Base-by-base conservation (phyloP, 129 eudicot genomes). In the Lactuca saligna region DNA sequence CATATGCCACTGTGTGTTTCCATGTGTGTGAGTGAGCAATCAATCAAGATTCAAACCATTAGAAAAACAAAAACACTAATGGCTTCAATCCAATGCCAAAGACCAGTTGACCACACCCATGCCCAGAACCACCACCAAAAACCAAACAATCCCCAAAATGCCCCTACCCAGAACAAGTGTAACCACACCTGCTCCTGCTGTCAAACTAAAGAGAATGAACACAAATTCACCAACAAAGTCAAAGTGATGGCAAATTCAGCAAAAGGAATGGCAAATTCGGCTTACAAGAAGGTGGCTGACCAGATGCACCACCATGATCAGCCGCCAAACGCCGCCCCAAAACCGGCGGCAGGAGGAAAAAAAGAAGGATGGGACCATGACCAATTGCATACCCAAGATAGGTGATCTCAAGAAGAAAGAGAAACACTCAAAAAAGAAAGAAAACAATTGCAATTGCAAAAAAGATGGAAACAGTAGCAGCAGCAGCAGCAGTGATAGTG, bases 401-500 rank as follows among this genome's bases (percentile, higher is more conserved):
- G 69, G 57, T 4, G 69, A 61, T 54, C 58, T 61, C 38, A 77
- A 68, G 61, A 68, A 59, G 66, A 73, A 63, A 61, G 66, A 68
- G 29, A 81, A 63, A 20, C 59, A 53, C 34, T 29, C 44, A 34
- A 73, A 68, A 72, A 80, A 69, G 67, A 70, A 65, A 63, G 69
- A 57, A 50, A 55, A 70, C 0, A 63, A 65, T 7, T 67, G 82
- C 44, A 80, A 63, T 41, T 39, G 41, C 50, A 63, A 66, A 56
- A 68, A 66, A 16, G 49, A 69, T 57, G 56, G 75, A 61, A 64
- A 71, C 64, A 60, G 77, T 76, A 67, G 73, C 54, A 61, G 75
- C 62, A 57, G 72, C 59, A 60, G 77, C 79, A 61, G 79, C 65
- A 68, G 80, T 34, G 78, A 75, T 35, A 73, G 81, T 67, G 84